Evolutionary conservation across 305 asterid genomes (phyloP), one percentile per base, ranked within the genome.

Genomic region (Vinca major): DNA sequence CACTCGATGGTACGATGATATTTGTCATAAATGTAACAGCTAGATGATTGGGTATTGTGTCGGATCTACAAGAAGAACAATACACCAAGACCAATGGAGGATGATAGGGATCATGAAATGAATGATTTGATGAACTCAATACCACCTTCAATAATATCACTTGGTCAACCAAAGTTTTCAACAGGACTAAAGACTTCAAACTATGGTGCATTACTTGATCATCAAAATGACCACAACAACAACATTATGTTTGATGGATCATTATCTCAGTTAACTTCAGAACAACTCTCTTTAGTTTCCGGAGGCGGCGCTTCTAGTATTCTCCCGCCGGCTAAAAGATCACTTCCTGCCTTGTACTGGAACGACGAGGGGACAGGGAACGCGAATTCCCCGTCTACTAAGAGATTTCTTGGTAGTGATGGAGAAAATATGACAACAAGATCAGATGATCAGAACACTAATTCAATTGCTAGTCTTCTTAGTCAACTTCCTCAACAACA

Each of bases 41-140:
- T 91, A 1, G 97, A 91, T 74, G 96, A 91, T 69, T 91, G 97
- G 96, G 97, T 91, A n/a, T 70, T 91, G 21, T 91, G 97, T 37
- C 92, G 97, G 71, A 89, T 91, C 55, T 91, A 91, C 84, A 89
- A 86, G 80, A 91, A 91, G 86, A 83, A 73, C 74, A 86, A 80
- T 72, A 75, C 87, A 0, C 89, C 83, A 16, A 80, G 91, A 69
- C 85, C 89, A 3, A 36, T 82, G 71, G 96, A 87, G 53, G 89
- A 76, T 16, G 95, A 86, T 1, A 78, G 83, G 43, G 88, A 81
- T 36, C 33, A 26, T 1, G 95, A 84, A 36, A 43, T 76, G 73
- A 77, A 68, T 65, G 85, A 83, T 53, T 52, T 78, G 81, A 67
- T 81, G 54, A 77, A 85, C 13, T 69, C 85, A 20, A 76, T 80